A percentile compares a stretch with the other conserved stretches of the same genome.
These are phyloP conservation scores for Naganishia sp. DNA, from an alignment of 1,284 basidiomycete species.

Conservation along the genomic window DNA sequence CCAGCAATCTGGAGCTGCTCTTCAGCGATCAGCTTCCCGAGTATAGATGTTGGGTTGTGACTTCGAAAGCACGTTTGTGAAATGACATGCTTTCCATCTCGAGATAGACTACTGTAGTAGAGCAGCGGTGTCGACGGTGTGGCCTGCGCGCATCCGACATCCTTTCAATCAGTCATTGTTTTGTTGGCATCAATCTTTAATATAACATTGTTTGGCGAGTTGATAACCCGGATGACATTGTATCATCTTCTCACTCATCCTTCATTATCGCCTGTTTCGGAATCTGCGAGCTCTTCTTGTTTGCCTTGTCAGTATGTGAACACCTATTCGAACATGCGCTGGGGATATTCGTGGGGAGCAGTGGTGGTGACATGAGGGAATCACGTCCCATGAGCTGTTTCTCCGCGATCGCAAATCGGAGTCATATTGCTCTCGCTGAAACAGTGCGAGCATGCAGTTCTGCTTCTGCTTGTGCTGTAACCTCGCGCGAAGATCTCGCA, in stretches of 20 bases:
- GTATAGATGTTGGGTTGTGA: constrained; percentile 30
- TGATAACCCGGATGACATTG: too few species aligned
- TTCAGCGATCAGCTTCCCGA: constrained; percentile 40
- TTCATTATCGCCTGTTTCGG: not conserved
- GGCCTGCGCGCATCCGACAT: constrained; percentile 19
- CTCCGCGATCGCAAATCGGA: too few species aligned
- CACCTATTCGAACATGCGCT: too few species aligned
- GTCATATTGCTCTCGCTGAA: too few species aligned
- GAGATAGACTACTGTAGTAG: constrained; percentile 30
- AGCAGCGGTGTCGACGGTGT: constrained; percentile 10
- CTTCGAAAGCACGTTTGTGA: constrained; percentile 15
- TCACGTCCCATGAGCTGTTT: too few species aligned
- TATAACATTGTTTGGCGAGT: constrained; percentile 28
- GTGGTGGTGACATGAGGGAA: too few species aligned
- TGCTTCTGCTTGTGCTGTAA: too few species aligned
- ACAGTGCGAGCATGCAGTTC: too few species aligned
- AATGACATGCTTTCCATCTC: constrained; percentile 23
- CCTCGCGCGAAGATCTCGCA: too few species aligned
- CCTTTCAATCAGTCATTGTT: constrained; percentile 21
- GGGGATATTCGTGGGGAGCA: too few species aligned
- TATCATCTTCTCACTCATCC: not conserved
- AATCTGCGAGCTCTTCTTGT: too few species aligned
- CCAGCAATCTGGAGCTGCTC: constrained; percentile 54
- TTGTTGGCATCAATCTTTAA: constrained; percentile 23
- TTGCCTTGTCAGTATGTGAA: too few species aligned